These are phyloP conservation scores for Ramaria rubella DNA, from an alignment of 768 basidiomycete species.

Conservation along the genomic window DNA sequence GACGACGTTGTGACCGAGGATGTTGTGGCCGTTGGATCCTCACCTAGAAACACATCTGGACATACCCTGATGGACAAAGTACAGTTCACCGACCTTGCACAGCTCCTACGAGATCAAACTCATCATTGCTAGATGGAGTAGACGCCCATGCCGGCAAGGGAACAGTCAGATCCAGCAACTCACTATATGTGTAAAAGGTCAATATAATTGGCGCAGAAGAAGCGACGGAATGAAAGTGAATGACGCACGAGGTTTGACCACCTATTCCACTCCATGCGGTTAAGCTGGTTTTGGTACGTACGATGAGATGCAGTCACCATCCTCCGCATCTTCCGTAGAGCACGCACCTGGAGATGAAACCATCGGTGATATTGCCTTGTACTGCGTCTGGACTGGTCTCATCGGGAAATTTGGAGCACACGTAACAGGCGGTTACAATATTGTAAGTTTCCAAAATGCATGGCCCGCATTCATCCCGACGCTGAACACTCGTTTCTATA, in stretches of 20 bases:
- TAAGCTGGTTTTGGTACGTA: neutral
- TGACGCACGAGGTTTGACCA: neutral
- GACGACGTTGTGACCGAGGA: neutral
- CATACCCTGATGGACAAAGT: neutral
- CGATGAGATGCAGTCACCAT: neutral
- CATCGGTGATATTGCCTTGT: neutral
- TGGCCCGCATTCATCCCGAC: neutral
- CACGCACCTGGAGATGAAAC: neutral
- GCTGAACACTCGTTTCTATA: neutral
- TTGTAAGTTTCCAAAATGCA: neutral
- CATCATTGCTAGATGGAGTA: neutral
- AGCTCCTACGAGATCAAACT: neutral
- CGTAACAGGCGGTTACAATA: neutral
- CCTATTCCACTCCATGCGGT: neutral
- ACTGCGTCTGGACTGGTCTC: neutral
- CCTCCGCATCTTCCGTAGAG: too few species aligned
- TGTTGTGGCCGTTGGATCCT: neutral
- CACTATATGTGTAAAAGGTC: too few species aligned
- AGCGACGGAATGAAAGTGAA: neutral
- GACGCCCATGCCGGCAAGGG: neutral
- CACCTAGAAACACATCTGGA: neutral
- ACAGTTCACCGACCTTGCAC: neutral
- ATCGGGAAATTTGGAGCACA: neutral
- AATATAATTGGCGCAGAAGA: too few species aligned
- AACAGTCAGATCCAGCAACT: neutral